Conservation (phyloP, 176 grass and related monocot species). For the Avena insularis region DNA sequence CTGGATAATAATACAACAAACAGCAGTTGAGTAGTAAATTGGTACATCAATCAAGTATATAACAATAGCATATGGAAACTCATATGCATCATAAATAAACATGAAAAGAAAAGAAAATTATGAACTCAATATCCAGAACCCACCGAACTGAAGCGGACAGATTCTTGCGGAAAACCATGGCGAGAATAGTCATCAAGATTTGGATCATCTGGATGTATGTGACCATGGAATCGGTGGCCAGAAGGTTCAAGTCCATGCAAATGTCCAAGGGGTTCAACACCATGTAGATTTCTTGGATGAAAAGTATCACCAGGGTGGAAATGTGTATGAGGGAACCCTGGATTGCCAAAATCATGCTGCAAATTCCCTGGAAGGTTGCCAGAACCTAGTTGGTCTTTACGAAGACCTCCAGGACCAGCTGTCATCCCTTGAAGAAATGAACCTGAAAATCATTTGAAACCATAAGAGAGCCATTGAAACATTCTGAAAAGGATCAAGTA, state of each 20-base stretch:
- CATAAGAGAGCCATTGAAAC: constrained; percentile 14
- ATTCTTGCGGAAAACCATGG: constrained; percentile 66
- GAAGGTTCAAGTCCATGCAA: constrained; percentile 52
- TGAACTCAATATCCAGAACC: constrained; percentile 39
- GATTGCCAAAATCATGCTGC: constrained; percentile 52
- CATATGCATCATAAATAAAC: not conserved
- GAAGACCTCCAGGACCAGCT: constrained; percentile 43
- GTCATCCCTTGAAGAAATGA: constrained; percentile 56
- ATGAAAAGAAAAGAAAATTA: constrained; percentile 22
- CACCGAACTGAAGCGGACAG: constrained; percentile 50
- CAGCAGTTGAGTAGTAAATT: constrained; percentile 19
- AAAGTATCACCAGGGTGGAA: constrained; percentile 56
- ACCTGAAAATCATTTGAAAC: constrained; percentile 47
- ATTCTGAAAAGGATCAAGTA: constrained; percentile 33
- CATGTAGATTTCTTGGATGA: constrained; percentile 32
- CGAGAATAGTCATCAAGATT: constrained; percentile 50
- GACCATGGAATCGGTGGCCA: constrained; percentile 46
- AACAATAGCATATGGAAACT: constrained; percentile 41
- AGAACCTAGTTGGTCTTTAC: constrained; percentile 53
- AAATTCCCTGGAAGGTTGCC: constrained; percentile 46
- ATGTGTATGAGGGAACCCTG: constrained; percentile 43
- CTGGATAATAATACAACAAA: constrained; percentile 35
- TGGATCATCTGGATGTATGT: constrained; percentile 52
- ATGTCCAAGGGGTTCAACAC: constrained; percentile 37
- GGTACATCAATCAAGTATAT: not conserved